Conservation (phyloP, 2,329 filamentous ascomycete species). For the Claviceps sp. region DNA sequence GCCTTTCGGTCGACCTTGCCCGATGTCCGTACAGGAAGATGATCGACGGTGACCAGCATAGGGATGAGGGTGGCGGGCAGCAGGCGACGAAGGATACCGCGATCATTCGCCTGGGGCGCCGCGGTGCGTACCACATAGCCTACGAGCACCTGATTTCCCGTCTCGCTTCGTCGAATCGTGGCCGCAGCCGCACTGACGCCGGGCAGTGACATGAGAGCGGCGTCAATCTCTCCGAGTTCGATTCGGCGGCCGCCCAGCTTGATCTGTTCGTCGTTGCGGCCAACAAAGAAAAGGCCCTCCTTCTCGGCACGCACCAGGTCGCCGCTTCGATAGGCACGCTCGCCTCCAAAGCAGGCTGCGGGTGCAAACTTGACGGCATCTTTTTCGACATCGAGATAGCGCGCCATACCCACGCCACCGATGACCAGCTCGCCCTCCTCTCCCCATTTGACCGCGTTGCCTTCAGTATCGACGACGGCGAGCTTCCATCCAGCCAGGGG, state of each 20-base stretch:
- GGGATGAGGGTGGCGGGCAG: conserved; percentile 10
- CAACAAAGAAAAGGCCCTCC: conserved; percentile 12
- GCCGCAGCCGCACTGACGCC: conserved; percentile 10
- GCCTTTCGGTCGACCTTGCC: conserved; percentile 13
- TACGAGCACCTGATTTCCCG: conserved; percentile 11
- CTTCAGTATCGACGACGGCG: conserved; percentile 23
- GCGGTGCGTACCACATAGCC: conserved; percentile 9
- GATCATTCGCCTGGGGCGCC: background rate
- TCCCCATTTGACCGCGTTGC: conserved; percentile 26
- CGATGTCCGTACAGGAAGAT: conserved; percentile 10
- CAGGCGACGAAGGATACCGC: conserved; percentile 5
- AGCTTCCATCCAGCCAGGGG: conserved; percentile 12
- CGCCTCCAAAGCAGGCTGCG: conserved; percentile 8
- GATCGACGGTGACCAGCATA: conserved; percentile 10
- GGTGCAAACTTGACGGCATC: conserved; percentile 11
- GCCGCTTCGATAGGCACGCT: conserved; percentile 14
- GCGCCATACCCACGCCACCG: conserved; percentile 12
- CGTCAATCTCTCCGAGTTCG: conserved; percentile 16
- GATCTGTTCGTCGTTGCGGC: conserved; percentile 16
- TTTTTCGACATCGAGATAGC: conserved; percentile 10
- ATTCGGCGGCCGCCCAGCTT: conserved; percentile 16
- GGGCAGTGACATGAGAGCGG: conserved; percentile 10
- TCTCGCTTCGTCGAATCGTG: conserved; percentile 9
- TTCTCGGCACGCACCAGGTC: conserved; percentile 13
- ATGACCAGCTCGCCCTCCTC: conserved; percentile 13